These are phyloP conservation scores for Talaromyces sp. DNA, from an alignment of 2,329 filamentous ascomycete genomes.

Conservation along the genomic window DNA sequence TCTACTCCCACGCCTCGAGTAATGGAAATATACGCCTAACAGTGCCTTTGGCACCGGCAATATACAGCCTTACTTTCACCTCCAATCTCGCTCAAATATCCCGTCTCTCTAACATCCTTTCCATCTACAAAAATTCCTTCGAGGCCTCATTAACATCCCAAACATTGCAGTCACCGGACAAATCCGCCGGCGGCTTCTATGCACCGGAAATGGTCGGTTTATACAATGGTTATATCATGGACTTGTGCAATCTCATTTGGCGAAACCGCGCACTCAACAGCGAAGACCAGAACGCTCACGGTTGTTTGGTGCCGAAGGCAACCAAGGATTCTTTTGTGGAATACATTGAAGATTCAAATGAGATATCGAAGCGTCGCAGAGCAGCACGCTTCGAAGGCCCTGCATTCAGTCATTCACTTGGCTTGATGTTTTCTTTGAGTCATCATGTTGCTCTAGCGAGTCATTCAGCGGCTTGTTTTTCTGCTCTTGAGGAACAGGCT, in stretches of 20 bases:
- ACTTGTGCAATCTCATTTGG: conserved; percentile 82
- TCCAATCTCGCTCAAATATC: conserved; percentile 62
- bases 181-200: conserved; percentile 43
- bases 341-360: conserved; percentile 42
- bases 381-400: conserved; percentile 24
- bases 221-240: conserved; percentile 84
- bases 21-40: conserved; percentile 61
- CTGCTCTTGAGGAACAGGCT: conserved; percentile 44
- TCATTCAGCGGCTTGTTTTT: conserved; percentile 48
- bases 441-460: conserved; percentile 46
- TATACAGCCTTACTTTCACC: conserved; percentile 70
- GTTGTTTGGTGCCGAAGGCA: conserved; percentile 49
- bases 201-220: conserved; percentile 60
- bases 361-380: conserved; percentile 30
- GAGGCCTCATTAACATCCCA: conserved; percentile 56
- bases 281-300: conserved; percentile 59
- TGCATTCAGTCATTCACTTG: conserved; percentile 34
- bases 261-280: conserved; percentile 67
- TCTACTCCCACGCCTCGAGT: conserved; percentile 53
- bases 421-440: conserved; percentile 47
- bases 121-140: conserved; percentile 70
- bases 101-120: conserved; percentile 66
- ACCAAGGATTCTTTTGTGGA: conserved; percentile 45
- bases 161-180: conserved; percentile 32
- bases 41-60: conserved; percentile 63